Evolutionary conservation across 805 yeast genomes (phyloP).

Genomic region (Candida sithepensis): DNA sequence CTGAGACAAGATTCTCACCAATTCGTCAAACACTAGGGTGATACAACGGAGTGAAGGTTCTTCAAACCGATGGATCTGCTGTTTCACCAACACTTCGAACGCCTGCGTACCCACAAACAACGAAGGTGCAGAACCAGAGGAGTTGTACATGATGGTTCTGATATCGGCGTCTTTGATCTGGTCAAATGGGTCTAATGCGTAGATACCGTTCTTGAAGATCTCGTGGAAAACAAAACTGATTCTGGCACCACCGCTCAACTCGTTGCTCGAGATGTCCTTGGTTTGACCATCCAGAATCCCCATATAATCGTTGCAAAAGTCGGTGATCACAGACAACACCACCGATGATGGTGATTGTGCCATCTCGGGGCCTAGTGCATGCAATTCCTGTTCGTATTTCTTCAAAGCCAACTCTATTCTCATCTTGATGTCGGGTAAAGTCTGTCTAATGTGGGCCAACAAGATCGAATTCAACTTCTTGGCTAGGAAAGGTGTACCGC

Average conservation of each 20-base stretch:
- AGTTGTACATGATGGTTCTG: constrained; percentile 93
- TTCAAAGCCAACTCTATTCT: constrained; percentile 81
- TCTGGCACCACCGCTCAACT: constrained; percentile 97
- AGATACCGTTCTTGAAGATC: constrained; percentile 87
- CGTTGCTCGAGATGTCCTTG: constrained; percentile 81
- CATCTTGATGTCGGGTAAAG: constrained; percentile 89
- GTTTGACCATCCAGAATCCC: constrained; percentile 92
- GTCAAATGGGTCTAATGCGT: constrained; percentile 92
- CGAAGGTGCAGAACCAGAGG: constrained; percentile 95
- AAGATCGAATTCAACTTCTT: constrained; percentile 85
- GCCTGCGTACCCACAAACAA: constrained; percentile 97
- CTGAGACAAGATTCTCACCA: constrained; percentile 84
- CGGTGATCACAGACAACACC: constrained; percentile 87
- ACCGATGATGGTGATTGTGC: constrained; percentile 86
- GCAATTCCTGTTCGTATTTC: constrained; percentile 79
- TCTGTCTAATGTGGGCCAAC: constrained; percentile 82
- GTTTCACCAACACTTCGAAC: constrained; percentile 91
- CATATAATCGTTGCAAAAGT: constrained; percentile 85
- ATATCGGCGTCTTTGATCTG: constrained; percentile 94
- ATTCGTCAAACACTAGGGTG: constrained; percentile 86
- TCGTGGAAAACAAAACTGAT: constrained; percentile 96
- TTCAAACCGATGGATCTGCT: constrained; percentile 89
- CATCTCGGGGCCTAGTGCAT: constrained; percentile 80
- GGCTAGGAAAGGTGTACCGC: constrained; percentile 98
- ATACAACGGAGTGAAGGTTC: constrained; percentile 91